Conservation (phyloP, 2,329 filamentous ascomycete species). For the Penicillium sp. region DNA sequence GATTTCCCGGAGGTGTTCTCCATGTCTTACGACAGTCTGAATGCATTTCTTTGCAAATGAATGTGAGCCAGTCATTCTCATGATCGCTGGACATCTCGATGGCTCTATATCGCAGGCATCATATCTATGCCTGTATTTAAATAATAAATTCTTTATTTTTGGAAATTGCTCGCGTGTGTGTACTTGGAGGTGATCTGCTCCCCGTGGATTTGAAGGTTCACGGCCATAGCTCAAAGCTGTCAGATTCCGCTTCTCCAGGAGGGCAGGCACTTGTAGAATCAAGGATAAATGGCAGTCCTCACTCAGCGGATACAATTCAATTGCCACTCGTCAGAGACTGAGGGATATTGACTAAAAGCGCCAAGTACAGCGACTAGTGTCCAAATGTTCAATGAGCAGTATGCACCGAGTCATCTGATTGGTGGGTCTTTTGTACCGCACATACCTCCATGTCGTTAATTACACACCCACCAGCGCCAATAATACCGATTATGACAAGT, state of each 20-base stretch:
- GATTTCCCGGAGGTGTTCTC: conserved; percentile 19
- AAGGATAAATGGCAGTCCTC: too few relatives aligned
- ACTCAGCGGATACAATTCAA: too few relatives aligned
- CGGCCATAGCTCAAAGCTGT: not conserved
- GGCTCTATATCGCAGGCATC: not conserved
- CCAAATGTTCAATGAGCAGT: not conserved
- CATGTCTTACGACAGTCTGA: conserved; percentile 23
- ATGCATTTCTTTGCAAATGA: conserved; percentile 18
- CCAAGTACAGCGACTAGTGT: not conserved
- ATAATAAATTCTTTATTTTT: not conserved
- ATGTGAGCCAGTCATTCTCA: conserved; percentile 7
- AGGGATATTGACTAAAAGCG: too few relatives aligned
- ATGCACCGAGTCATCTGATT: conserved; percentile 2
- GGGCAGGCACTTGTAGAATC: too few relatives aligned
- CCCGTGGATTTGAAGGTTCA: too few relatives aligned
- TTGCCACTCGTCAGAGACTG: too few relatives aligned
- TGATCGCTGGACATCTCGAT: conserved; percentile 4
- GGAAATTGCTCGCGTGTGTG: not conserved
- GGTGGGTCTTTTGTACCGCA: conserved; percentile 7
- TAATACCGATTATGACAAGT: conserved; percentile 4
- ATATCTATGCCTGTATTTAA: not conserved
- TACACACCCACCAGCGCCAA: not conserved
- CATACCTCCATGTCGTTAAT: conserved; percentile 13
- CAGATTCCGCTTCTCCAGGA: too few relatives aligned
- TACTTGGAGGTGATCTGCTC: not conserved